Evolutionary conservation across 352 stramenopile genomes (phyloP).

Genomic region (Globisporangium camurandrum): DNA sequence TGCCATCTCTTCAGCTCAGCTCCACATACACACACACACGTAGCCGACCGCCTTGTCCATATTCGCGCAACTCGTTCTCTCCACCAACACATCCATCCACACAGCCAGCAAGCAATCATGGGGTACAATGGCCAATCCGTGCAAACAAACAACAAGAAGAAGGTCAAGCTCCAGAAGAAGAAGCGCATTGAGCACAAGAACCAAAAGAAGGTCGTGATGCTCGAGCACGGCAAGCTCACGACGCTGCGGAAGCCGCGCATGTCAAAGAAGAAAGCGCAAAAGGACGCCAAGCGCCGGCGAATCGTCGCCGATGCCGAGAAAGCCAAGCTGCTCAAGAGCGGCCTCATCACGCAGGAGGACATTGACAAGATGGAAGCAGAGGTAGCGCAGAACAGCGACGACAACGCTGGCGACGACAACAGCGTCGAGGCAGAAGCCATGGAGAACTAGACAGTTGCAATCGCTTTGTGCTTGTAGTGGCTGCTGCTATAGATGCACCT

Average conservation of each 20-base stretch:
- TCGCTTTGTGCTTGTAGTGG: neutral
- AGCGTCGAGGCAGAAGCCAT: constrained; percentile 27
- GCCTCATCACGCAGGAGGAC: constrained; percentile 75
- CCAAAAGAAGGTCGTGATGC: constrained; percentile 67
- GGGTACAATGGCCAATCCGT: constrained; percentile 54
- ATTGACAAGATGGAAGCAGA: constrained; percentile 75
- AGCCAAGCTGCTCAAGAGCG: constrained; percentile 66
- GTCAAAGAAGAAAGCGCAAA: constrained; percentile 85
- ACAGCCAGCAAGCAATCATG: constrained; percentile 27
- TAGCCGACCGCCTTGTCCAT: too few species aligned
- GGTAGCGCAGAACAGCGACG: constrained; percentile 27
- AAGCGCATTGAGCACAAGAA: constrained; percentile 71
- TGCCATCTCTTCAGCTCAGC: too few species aligned
- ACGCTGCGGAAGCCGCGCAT: constrained; percentile 55
- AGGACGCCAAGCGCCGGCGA: constrained; percentile 72
- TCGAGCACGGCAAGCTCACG: constrained; percentile 46
- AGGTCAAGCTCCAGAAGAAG: constrained; percentile 82
- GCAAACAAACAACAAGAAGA: constrained; percentile 81
- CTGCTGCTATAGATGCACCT: too few species aligned
- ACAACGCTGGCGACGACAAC: too few species aligned
- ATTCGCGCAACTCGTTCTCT: constrained; percentile 1
- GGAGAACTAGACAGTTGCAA: constrained; percentile 31
- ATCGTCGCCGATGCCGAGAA: constrained; percentile 71
- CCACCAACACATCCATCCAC: too few species aligned
- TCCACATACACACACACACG: too few species aligned